These are phyloP conservation scores for Talaromyces sp. DNA, from an alignment of 2,329 filamentous ascomycete species.

Conservation along the genomic window DNA sequence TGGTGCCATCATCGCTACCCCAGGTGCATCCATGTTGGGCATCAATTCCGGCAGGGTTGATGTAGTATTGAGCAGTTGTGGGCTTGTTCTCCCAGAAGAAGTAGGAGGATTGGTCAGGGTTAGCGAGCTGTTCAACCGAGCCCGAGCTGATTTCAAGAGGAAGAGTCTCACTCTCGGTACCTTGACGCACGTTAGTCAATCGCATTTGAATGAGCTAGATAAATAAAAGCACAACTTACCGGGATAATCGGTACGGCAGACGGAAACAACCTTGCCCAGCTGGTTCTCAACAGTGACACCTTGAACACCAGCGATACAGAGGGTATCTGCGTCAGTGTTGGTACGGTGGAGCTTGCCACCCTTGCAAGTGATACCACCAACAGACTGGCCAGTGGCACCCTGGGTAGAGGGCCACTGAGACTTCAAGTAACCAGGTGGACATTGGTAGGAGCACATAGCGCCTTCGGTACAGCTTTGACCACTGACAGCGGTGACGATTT, in stretches of 20 bases:
- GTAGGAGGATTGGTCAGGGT: constrained; percentile 66
- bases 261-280: constrained; percentile 58
- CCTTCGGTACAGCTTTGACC: constrained; percentile 59
- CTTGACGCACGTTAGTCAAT: constrained; percentile 22
- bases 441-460: constrained; percentile 85
- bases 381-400: constrained; percentile 73
- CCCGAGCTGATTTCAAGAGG: constrained; percentile 63
- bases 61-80: constrained; percentile 93
- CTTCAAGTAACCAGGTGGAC: constrained; percentile 88
- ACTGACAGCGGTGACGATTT: constrained; percentile 59
- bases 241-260: constrained; percentile 96
- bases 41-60: constrained; percentile 73
- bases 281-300: constrained; percentile 73
- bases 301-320: constrained; percentile 70
- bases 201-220: neutral
- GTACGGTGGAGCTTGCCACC: constrained; percentile 72
- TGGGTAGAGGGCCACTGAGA: constrained; percentile 79
- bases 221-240: constrained; percentile 44
- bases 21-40: constrained; percentile 71
- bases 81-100: constrained; percentile 69
- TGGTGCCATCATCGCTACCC: constrained; percentile 52
- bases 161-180: constrained; percentile 79
- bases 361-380: constrained; percentile 78
- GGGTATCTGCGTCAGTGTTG: constrained; percentile 58
- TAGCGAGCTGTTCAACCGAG: constrained; percentile 60